These are phyloP conservation scores for Fusarium denticulatum DNA, from an alignment of 2,329 filamentous ascomycete genomes.

Conservation along the genomic window DNA sequence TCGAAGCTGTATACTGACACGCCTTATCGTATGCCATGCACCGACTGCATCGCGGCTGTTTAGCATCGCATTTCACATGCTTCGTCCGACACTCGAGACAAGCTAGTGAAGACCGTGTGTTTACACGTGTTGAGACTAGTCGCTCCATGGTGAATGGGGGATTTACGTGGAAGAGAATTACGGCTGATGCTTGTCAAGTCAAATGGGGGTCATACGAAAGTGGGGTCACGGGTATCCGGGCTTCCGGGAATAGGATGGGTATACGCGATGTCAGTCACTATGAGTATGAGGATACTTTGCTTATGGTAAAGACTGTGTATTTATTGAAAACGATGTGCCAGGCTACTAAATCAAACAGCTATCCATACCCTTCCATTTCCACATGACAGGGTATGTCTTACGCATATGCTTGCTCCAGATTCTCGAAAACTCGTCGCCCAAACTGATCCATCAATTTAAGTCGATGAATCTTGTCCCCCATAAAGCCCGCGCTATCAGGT, in stretches of 20 bases:
- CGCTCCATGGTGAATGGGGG: neutral
- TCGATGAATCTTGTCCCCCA: neutral
- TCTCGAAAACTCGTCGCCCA: neutral
- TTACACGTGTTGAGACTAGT: neutral
- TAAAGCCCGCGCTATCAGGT: neutral
- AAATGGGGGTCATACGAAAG: neutral
- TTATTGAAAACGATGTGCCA: fast-evolving
- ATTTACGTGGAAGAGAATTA: neutral
- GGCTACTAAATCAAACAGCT: fast-evolving
- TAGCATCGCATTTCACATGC: conserved; percentile 64
- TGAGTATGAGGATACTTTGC: too few species aligned
- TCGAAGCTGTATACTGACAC: conserved; percentile 62
- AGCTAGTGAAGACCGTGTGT: conserved; percentile 49
- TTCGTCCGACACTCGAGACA: conserved; percentile 62
- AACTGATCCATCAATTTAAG: neutral
- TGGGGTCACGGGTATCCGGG: neutral
- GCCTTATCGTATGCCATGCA: conserved; percentile 55
- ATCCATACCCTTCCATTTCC: too few species aligned
- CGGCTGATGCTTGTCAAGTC: neutral
- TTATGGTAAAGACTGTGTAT: neutral
- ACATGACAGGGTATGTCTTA: too few species aligned
- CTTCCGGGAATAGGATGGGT: neutral
- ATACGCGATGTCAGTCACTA: neutral
- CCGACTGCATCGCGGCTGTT: conserved; percentile 56
- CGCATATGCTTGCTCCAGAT: neutral